Conservation (phyloP, 176 grass and related monocot species). For the Miscanthus lutarioriparius region DNA sequence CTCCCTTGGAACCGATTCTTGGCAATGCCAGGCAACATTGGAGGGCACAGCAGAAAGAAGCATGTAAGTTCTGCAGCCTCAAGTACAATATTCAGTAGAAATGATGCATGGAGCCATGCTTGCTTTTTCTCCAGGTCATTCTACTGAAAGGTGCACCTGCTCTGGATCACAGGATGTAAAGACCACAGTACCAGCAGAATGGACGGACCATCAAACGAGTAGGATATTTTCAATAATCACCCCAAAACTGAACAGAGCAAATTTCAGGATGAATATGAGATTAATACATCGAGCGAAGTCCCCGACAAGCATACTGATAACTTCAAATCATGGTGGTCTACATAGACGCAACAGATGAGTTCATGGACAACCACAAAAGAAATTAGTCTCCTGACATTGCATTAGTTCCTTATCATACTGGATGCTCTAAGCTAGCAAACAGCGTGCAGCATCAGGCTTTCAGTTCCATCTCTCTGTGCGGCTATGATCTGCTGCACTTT, state of each 20-base stretch:
- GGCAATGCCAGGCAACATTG: constrained; percentile 7
- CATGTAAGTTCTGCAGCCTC: neutral
- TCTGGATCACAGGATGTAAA: neutral
- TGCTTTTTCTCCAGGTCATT: neutral
- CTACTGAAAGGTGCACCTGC: neutral
- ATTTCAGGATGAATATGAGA: constrained; percentile 3
- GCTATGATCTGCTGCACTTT: neutral
- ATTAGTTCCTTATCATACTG: constrained; percentile 8
- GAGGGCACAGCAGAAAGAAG: neutral
- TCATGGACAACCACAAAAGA: constrained; percentile 36
- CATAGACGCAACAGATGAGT: constrained; percentile 37
- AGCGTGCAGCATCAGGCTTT: constrained; percentile 16
- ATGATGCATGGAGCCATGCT: neutral
- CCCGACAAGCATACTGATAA: neutral
- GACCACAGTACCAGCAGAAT: neutral
- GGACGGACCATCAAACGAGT: neutral
- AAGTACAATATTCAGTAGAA: neutral
- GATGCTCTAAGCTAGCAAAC: constrained; percentile 30
- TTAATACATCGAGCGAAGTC: constrained; percentile 29
- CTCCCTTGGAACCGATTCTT: constrained; percentile 38
- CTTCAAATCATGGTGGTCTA: constrained; percentile 29
- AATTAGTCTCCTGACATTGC: constrained; percentile 3
- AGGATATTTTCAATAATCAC: neutral
- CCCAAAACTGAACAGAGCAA: neutral
- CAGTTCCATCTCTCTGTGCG: constrained; percentile 26